Evolutionary conservation across 345 rosid genomes (phyloP), one percentile per base, ranked within the genome.

Genomic region (Nasturtium officinale): DNA sequence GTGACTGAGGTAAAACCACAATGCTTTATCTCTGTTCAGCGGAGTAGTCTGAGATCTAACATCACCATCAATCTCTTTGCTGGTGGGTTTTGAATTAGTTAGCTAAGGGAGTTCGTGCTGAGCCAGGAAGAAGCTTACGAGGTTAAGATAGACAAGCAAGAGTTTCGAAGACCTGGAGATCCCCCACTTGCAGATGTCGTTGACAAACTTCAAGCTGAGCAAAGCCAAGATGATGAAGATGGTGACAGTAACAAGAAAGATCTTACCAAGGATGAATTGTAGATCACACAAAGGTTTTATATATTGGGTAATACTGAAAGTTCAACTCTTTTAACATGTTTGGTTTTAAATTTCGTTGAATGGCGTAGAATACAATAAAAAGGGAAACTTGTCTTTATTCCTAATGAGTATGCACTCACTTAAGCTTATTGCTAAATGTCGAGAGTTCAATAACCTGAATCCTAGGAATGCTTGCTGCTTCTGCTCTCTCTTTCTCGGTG

Each of bases 91-190:
- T 45, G 7, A 43, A 32, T 54, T 83, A 94, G 99, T 54, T 83
- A 94, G 99, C 71, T 94, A 81, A 91, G 82, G 86, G 98, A 95
- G 61, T 95, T 88, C 42, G 64, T 95, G 23, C 61, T 91, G 80
- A 83, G 69, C 13, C 93, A 91, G 50, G 84, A 75, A 16, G 99
- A 95, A 23, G 94, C 93, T 15, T 91, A 91, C 54, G 96, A 95
- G 82, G 69, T 95, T 18, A 91, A 91, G 87, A 83, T 90, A 4
- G 96, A 91, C 37, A 96, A 95, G 35, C 84, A 83, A 74, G 79
- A 69, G 64, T 95, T 82, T 61, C 77, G 96, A 37, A 83, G 96
- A 78, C 78, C 90, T 1, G 99, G 96, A 45, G 96, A 91, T 81
- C 96, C 92, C 57, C 91, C 99, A 1, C 64, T 88, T 5, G 96